phyloP scores from a whole-genome alignment of 345 rosid species.

The Citrus sp. region DNA sequence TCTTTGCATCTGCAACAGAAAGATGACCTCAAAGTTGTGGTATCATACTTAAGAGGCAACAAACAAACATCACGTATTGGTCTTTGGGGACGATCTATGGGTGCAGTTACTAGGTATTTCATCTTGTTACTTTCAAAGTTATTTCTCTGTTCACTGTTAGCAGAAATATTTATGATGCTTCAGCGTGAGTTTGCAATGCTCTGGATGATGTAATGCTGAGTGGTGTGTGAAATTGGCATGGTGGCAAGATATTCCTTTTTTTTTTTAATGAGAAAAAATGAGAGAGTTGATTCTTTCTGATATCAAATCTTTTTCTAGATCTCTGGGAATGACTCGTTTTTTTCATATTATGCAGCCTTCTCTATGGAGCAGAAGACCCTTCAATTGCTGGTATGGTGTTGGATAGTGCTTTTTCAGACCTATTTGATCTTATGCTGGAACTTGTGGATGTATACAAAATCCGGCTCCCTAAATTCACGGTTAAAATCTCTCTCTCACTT shows the following conservation, averaged over 20 bases:
- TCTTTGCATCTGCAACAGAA: constrained; percentile 41
- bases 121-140: constrained; percentile 16
- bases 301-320: background rate
- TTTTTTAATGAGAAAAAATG: background rate
- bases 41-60: constrained; percentile 74
- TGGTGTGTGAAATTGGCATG: constrained; percentile 3
- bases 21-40: constrained; percentile 90
- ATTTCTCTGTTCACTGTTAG: background rate
- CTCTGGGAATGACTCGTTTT: constrained; percentile 5
- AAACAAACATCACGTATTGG: constrained; percentile 73
- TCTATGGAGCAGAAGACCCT: constrained; percentile 95
- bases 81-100: constrained; percentile 99
- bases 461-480: constrained; percentile 92
- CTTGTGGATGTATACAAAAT: constrained; percentile 91
- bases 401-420: constrained; percentile 95
- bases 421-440: constrained; percentile 97
- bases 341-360: constrained; percentile 59
- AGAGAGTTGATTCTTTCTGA: background rate
- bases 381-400: constrained; percentile 97
- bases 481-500: constrained; percentile 26
- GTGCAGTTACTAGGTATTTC: constrained; percentile 91
- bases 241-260: background rate
- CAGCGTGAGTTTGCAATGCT: background rate
- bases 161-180: constrained; percentile 1
- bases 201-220: constrained; percentile 1